Evolutionary conservation across 1,139 yeast genomes (phyloP).

Genomic region (Kodamaea plutei): DNA sequence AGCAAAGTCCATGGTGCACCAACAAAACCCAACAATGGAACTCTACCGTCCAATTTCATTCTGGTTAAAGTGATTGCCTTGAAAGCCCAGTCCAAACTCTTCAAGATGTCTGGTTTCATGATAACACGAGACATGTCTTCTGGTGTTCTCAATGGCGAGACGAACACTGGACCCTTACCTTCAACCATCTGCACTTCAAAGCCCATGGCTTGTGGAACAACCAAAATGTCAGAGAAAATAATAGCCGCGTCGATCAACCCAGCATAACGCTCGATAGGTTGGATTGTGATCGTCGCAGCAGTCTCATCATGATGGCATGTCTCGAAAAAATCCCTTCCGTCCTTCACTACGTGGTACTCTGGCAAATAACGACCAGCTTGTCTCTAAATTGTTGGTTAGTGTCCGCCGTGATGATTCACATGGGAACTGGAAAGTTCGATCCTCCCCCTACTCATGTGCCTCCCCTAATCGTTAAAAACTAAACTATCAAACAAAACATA

Average conservation of each 20-base stretch:
- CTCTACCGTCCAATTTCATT: slow-evolving; percentile 78
- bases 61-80: slow-evolving; percentile 87
- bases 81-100: slow-evolving; percentile 91
- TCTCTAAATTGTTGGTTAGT: slow-evolving; percentile 35
- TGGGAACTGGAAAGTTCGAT: no score
- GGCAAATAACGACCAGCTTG: slow-evolving; percentile 89
- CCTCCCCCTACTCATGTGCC: no score
- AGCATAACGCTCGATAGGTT: slow-evolving; percentile 85
- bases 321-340: slow-evolving; percentile 83
- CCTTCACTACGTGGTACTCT: slow-evolving; percentile 89
- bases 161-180: slow-evolving; percentile 92
- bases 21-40: slow-evolving; percentile 90
- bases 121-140: slow-evolving; percentile 59
- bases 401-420: background rate
- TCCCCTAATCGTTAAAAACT: background rate
- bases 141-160: slow-evolving; percentile 76
- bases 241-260: slow-evolving; percentile 96
- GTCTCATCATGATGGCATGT: slow-evolving; percentile 90
- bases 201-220: slow-evolving; percentile 98
- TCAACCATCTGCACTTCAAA: slow-evolving; percentile 92
- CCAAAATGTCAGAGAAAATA: slow-evolving; percentile 90
- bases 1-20: slow-evolving; percentile 98
- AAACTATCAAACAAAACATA: slow-evolving; percentile 24
- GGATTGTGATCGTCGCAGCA: slow-evolving; percentile 92
- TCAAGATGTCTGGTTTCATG: slow-evolving; percentile 62